These are phyloP conservation scores for Cryoendolithus antarcticus DNA, from an alignment of 2,329 filamentous ascomycete genomes.

Conservation along the genomic window DNA sequence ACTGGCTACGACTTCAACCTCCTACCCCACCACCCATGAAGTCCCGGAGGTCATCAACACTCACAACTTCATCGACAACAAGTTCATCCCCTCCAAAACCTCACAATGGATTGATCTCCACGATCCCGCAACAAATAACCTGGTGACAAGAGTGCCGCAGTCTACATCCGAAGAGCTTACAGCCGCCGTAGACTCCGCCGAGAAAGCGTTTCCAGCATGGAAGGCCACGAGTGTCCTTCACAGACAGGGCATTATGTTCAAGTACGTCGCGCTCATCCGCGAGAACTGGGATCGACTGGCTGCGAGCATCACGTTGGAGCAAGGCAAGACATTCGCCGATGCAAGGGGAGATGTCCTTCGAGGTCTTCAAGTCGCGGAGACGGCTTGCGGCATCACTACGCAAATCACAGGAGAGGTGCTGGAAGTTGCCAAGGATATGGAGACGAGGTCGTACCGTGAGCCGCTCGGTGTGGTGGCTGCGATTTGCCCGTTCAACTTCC, in stretches of 20 bases:
- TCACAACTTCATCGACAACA: slow-evolving; percentile 71
- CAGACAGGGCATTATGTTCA: slow-evolving; percentile 79
- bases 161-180: slow-evolving; percentile 66
- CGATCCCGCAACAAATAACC: slow-evolving; percentile 75
- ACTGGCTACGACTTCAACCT: slow-evolving; percentile 37
- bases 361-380: slow-evolving; percentile 75
- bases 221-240: slow-evolving; percentile 57
- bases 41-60: slow-evolving; percentile 57
- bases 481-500: slow-evolving; percentile 86
- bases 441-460: slow-evolving; percentile 71
- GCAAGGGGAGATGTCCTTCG: slow-evolving; percentile 70
- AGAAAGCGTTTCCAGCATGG: slow-evolving; percentile 66
- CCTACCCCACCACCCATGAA: slow-evolving; percentile 61
- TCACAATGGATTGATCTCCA: slow-evolving; percentile 66
- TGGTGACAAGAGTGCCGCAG: slow-evolving; percentile 72
- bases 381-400: slow-evolving; percentile 66
- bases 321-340: slow-evolving; percentile 80
- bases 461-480: slow-evolving; percentile 69
- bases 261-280: slow-evolving; percentile 64
- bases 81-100: slow-evolving; percentile 56
- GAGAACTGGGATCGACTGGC: slow-evolving; percentile 78
- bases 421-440: slow-evolving; percentile 82
- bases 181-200: slow-evolving; percentile 61
- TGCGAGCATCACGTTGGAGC: slow-evolving; percentile 74
- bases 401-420: slow-evolving; percentile 73